These are phyloP conservation scores for Trichoderma orchidacearum DNA, from an alignment of 495 filamentous ascomycete genomes.

Conservation along the genomic window DNA sequence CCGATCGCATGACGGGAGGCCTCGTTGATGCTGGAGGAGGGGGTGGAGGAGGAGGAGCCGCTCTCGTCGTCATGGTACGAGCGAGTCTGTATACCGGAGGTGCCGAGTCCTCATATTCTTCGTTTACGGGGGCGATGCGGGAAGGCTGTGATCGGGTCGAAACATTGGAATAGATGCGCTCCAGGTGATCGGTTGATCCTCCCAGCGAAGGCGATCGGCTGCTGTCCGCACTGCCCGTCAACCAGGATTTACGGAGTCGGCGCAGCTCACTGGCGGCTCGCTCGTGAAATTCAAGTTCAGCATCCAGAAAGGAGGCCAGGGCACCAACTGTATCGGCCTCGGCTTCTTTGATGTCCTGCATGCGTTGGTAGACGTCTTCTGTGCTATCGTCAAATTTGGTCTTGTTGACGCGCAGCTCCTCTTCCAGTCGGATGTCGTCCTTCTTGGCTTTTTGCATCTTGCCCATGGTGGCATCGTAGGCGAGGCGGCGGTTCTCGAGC, in stretches of 20 bases:
- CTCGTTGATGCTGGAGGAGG: constrained; percentile 13
- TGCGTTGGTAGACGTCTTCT: constrained; percentile 83
- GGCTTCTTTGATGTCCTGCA: constrained; percentile 92
- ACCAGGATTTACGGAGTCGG: constrained; percentile 32
- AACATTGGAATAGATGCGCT: constrained; percentile 6
- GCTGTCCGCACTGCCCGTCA: constrained; percentile 30
- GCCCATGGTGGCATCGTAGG: constrained; percentile 77
- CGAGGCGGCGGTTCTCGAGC: constrained; percentile 78
- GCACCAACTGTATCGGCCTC: constrained; percentile 77
- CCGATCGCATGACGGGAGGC: constrained; percentile 11
- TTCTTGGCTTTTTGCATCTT: constrained; percentile 93
- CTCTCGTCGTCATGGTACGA: constrained; percentile 7
- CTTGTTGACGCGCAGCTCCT: constrained; percentile 83
- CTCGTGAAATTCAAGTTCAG: constrained; percentile 85
- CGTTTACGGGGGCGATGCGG: neutral
- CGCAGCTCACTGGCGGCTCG: constrained; percentile 62
- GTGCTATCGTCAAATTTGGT: constrained; percentile 94
- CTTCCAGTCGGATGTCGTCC: constrained; percentile 86
- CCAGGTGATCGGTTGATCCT: no score
- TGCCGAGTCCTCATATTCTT: neutral
- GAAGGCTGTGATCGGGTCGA: neutral
- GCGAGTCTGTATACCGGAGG: neutral
- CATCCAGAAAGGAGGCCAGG: constrained; percentile 70
- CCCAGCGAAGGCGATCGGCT: constrained; percentile 14
- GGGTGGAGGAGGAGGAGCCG: constrained; percentile 10